Conservation (phyloP, 495 filamentous ascomycete genomes). For the Articulospora tetracladia region DNA sequence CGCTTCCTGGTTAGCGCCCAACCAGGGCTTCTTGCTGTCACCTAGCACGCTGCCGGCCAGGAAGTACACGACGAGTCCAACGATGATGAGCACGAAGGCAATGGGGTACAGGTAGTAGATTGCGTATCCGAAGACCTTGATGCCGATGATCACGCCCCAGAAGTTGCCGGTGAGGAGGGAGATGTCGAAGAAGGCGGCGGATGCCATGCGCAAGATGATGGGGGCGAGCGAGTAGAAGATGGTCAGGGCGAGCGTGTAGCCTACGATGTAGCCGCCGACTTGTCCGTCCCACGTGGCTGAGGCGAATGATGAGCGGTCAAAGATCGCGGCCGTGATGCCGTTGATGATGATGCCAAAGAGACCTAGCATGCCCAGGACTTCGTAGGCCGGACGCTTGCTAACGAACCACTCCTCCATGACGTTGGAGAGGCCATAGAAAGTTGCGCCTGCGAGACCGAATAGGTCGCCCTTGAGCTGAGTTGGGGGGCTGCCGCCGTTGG, state of each 20-base stretch:
- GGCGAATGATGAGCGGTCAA: constrained; percentile 72
- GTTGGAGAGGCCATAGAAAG: constrained; percentile 89
- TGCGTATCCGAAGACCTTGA: constrained; percentile 73
- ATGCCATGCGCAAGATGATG: constrained; percentile 80
- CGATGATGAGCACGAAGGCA: constrained; percentile 86
- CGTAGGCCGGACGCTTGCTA: constrained; percentile 79
- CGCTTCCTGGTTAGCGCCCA: constrained; percentile 77
- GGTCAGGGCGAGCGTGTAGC: constrained; percentile 77
- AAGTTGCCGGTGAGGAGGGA: constrained; percentile 92
- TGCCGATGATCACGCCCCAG: constrained; percentile 91
- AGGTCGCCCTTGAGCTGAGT: constrained; percentile 88
- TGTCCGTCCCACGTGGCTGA: constrained; percentile 62
- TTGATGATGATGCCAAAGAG: constrained; percentile 91
- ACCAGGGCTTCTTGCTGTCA: constrained; percentile 94
- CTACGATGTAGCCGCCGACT: constrained; percentile 76
- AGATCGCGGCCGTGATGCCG: constrained; percentile 83
- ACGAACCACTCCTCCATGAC: constrained; percentile 92
- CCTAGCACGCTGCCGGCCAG: constrained; percentile 70
- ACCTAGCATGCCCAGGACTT: constrained; percentile 87
- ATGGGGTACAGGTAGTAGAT: constrained; percentile 94
- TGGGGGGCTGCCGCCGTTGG: constrained; percentile 56
- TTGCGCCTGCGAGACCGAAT: constrained; percentile 83
- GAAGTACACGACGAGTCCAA: constrained; percentile 82
- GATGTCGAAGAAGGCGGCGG: constrained; percentile 95
- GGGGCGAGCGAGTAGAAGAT: constrained; percentile 88